Evolutionary conservation across 208 protist species (phyloP).

Genomic region (Crithidia thermophila): DNA sequence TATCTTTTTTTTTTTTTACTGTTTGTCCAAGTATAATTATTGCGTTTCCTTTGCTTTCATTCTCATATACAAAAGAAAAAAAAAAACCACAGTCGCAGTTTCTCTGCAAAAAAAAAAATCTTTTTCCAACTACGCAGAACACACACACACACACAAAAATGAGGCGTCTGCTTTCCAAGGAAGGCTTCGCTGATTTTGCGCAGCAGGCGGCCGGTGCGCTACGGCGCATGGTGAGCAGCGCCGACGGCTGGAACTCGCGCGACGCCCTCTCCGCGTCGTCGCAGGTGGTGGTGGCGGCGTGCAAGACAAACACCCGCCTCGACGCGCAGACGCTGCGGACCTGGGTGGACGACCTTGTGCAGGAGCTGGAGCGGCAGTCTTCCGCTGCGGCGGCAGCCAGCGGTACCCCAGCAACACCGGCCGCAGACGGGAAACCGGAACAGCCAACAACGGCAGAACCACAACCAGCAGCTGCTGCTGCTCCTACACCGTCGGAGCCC

Average conservation of each 20-base stretch:
- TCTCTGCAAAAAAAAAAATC: too few relatives aligned
- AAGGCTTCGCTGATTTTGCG: constrained; percentile 59
- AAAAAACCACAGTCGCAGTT: too few relatives aligned
- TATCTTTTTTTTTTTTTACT: background rate
- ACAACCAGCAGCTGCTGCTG: background rate
- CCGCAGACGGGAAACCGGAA: background rate
- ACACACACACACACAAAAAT: constrained; percentile 28
- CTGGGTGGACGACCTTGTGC: constrained; percentile 29
- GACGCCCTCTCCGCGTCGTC: constrained; percentile 48
- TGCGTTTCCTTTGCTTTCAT: too few relatives aligned
- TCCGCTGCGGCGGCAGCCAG: background rate
- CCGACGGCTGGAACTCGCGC: constrained; percentile 29
- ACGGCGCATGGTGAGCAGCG: constrained; percentile 51
- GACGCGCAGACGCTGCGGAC: constrained; percentile 12
- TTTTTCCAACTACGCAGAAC: too few relatives aligned
- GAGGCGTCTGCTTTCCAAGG: constrained; percentile 45
- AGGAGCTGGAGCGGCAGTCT: constrained; percentile 27
- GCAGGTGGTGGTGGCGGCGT: constrained; percentile 54
- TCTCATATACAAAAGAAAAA: too few relatives aligned
- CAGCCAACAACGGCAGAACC: background rate
- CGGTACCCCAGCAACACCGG: background rate
- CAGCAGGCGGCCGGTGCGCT: constrained; percentile 64
- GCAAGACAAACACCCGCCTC: constrained; percentile 33
- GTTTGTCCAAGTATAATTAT: background rate
- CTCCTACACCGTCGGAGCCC: background rate